phyloP scores from a whole-genome alignment of 2,329 filamentous ascomycete species.

The Cryoendolithus antarcticus region DNA sequence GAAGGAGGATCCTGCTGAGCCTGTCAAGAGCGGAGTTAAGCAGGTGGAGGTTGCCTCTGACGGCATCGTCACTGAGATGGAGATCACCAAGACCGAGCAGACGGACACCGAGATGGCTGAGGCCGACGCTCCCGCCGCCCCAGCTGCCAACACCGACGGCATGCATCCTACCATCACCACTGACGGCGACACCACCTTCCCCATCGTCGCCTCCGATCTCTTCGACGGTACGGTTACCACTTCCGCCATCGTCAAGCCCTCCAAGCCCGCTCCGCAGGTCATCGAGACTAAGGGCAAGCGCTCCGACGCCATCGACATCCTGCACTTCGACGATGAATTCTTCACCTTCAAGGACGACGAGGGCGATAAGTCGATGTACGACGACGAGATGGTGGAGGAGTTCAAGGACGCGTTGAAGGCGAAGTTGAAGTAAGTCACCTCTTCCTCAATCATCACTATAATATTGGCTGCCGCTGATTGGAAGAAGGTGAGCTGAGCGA shows the following conservation, averaged over 20 bases:
- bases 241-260: background rate
- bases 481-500: conserved; percentile 1
- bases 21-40: background rate
- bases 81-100: background rate
- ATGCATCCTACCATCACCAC: background rate
- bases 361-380: conserved; percentile 11
- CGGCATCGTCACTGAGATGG: background rate
- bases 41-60: background rate
- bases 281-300: conserved; percentile 12
- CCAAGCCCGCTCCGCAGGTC: background rate
- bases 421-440: conserved; percentile 22
- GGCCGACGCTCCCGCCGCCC: background rate
- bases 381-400: conserved; percentile 11
- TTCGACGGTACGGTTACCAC: background rate
- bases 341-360: conserved; percentile 19
- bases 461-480: conserved; percentile 2
- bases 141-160: background rate
- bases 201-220: background rate
- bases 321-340: conserved; percentile 18
- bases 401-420: conserved; percentile 16
- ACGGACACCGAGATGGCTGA: background rate
- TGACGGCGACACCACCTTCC: background rate
- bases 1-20: background rate
- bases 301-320: conserved; percentile 15
- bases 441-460: background rate